Evolutionary conservation across 306 rosid species (phyloP), one percentile per base, ranked within the genome.

Genomic region (Trifolium repens): DNA sequence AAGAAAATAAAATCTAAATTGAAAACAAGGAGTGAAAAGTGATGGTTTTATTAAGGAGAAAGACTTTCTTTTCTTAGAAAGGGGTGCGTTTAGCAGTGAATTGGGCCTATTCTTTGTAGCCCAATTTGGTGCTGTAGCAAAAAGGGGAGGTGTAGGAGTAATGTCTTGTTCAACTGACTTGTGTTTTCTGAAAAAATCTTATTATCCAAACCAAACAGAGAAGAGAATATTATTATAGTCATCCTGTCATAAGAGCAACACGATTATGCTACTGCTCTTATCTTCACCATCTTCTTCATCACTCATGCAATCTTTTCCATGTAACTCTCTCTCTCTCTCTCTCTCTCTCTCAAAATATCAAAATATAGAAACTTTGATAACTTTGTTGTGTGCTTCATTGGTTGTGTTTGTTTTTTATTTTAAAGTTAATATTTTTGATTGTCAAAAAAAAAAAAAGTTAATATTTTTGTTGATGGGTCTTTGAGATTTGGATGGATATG

Each of bases 271-370:
- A 69, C 72, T 24, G 55, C 55, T 67, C 55, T 22, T 67, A 67
- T 43, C 72, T 67, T 67, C 72, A 67, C 39, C 54, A 67, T 47
- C 19, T 19, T 43, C 53, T 42, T 2, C 53, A 2, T 40, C 37
- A 43, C 72, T 66, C 69, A 80, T 71, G 68, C 80, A 81, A 2
- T 59, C 89, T 73, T 53, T 85, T 71, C 79, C 78, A 15, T 8
- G 96, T 91, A 88, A 88, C 71, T 57, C 64, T 84, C 75, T 60
- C 78, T 79, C 73, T 78, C 63, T 64, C 50, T 78, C 62, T 61
- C 71, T 57, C 64, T 84, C 75, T 22, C 24, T 22, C 24, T 22
- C 24, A 22, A 22, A 67, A 19, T 69, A 24, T 46, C 16, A 52
- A 19, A 22, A 30, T 61, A 17, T 32, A 44, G 57, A 66, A 22